Evolutionary conservation across 192 early-diverging fungal species (phyloP), one percentile per base, ranked within the genome.

Genomic region (Dimargaris cristalligena): DNA sequence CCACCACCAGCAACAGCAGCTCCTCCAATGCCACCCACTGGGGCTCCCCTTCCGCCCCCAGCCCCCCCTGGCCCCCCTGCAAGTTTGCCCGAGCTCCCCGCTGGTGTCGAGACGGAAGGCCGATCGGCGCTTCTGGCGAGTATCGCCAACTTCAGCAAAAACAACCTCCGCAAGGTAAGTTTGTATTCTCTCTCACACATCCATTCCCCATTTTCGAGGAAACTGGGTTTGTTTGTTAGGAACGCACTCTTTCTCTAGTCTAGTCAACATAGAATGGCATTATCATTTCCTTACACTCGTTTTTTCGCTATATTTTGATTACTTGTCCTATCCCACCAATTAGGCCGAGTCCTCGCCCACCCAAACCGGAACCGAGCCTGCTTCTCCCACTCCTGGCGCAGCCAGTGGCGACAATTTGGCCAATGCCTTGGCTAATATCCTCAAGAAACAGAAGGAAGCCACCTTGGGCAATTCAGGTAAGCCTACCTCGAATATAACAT

Each of bases 381-480:
- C 55, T 13, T 32, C 59, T 26, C 44, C 60, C 22, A 34, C 26
- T 44, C 46, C 57, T 0, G 62, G 64, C n/a, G 28, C 64, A 44
- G 54, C 16, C 23, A 69, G 63, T 8, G 64, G 68, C 14, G 66
- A 67, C 34, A 69, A 75, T 41, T 66, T 75, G 32, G 67, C 71
- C 59, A 66, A 71, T 26, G 74, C 74, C 0, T 64, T 75, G 57
- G 74, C 74, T 28, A 63, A 63, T 16, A 71, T 66, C 4, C 64
- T 75, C 28, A 65, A 67, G 13, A 68, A 71, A 52, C 74, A 71
- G 44, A 72, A 67, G 61, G 67, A 66, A 38, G 74, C 71, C 30
- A 72, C 70, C 47, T 60, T 65, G n/a, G 70, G 70, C 16, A 65
- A 71, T 34, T 69, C 69, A 11, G 49, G 49, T 50, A 50, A 2